phyloP scores from a whole-genome alignment of 805 yeast species.

The Monosporozyma yasuniensis region DNA sequence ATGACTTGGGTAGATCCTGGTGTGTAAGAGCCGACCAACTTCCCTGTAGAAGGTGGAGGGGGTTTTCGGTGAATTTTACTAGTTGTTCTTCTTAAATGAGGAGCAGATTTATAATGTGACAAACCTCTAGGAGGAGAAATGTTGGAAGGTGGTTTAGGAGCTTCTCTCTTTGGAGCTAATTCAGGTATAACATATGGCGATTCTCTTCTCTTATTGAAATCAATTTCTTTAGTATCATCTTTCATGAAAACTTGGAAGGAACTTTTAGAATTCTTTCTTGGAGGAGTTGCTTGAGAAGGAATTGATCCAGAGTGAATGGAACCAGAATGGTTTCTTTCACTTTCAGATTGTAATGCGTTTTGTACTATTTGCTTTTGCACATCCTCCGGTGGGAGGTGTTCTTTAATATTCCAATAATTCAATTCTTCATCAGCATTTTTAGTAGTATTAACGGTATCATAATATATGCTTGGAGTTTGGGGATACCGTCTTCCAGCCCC shows the following conservation, averaged over 20 bases:
- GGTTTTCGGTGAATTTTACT: conserved; percentile 8
- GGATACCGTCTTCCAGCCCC: conserved; percentile 24
- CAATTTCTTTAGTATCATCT: conserved; percentile 60
- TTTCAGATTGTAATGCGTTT: conserved; percentile 1
- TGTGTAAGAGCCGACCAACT: conserved; percentile 31
- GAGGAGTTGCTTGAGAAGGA: not conserved
- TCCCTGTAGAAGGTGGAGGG: conserved; percentile 10
- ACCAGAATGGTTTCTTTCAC: conserved; percentile 1
- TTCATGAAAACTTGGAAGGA: conserved; percentile 61
- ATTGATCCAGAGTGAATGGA: not conserved
- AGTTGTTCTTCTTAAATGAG: conserved; percentile 12
- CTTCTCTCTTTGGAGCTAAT: conserved; percentile 59
- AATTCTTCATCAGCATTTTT: conserved; percentile 15
- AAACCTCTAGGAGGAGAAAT: conserved; percentile 17
- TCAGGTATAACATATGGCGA: conserved; percentile 58
- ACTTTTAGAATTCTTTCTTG: conserved; percentile 23
- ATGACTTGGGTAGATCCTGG: conserved; percentile 37
- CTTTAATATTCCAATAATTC: conserved; percentile 26
- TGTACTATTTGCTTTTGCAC: not conserved
- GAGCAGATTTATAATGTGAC: conserved; percentile 11
- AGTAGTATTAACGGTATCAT: conserved; percentile 13
- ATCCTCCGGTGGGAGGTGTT: conserved; percentile 4
- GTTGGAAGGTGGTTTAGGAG: conserved; percentile 57
- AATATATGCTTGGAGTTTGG: conserved; percentile 28
- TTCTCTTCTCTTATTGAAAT: conserved; percentile 68